Conservation (phyloP, 169 alveolate species). For the Cyclospora cayetanensis region DNA sequence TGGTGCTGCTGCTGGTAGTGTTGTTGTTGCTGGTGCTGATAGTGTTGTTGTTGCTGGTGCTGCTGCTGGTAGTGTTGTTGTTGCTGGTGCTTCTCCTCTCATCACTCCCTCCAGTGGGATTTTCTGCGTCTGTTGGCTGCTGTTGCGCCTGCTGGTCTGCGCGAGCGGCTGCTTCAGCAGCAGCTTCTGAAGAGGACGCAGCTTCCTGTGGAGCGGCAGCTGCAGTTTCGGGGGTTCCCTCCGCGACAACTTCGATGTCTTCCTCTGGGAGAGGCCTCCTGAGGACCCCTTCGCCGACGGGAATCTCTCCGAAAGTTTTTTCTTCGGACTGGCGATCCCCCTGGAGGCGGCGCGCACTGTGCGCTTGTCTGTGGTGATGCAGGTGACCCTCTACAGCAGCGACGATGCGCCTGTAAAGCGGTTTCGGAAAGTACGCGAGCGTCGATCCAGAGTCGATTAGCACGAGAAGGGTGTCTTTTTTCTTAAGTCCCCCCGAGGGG, state of each 20-base stretch:
- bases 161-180: neutral
- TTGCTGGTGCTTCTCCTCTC: too few relatives aligned
- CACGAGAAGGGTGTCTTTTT: slow-evolving; percentile 20
- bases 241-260: neutral
- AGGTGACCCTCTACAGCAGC: slow-evolving; percentile 61
- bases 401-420: slow-evolving; percentile 70
- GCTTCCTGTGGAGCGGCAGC: slow-evolving; percentile 3
- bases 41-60: neutral
- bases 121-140: too few relatives aligned
- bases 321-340: neutral
- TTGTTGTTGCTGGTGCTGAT: neutral
- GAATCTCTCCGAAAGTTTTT: neutral
- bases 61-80: too few relatives aligned
- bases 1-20: neutral
- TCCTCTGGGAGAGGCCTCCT: slow-evolving; percentile 3
- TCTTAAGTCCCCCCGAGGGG: neutral
- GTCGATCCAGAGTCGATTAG: slow-evolving; percentile 79
- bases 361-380: neutral
- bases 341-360: neutral
- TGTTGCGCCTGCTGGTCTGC: neutral
- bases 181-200: neutral
- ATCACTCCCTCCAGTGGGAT: too few relatives aligned
- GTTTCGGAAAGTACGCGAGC: slow-evolving; percentile 76
- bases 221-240: neutral
- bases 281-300: neutral